Percentiles rank a stretch among this genome's conserved stretches.
These are phyloP conservation scores for Hyphopichia pseudoburtonii DNA, from an alignment of 1,139 yeast species.

Conservation along the genomic window DNA sequence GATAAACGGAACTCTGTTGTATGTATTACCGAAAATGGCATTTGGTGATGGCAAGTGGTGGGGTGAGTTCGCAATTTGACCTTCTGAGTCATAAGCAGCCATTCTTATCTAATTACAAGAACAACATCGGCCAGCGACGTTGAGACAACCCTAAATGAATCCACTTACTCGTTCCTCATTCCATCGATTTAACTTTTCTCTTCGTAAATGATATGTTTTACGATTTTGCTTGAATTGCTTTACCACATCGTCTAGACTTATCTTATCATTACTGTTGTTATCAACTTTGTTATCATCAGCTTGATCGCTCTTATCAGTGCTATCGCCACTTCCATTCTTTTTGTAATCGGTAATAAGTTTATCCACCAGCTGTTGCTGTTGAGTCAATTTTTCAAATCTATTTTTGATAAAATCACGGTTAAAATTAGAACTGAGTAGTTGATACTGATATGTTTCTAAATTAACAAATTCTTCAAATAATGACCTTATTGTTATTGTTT, in stretches of 20 bases:
- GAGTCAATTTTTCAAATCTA: constrained; percentile 29
- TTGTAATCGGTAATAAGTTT: not conserved
- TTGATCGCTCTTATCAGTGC: constrained; percentile 3
- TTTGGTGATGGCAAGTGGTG: no score
- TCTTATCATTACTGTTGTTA: no score
- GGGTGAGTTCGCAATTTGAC: no score
- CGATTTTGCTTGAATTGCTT: constrained; percentile 46
- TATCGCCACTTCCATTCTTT: not conserved
- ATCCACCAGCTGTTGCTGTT: no score
- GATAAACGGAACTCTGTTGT: no score
- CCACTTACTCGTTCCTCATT: constrained; percentile 69
- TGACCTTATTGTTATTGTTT: constrained; percentile 24
- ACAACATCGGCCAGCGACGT: no score
- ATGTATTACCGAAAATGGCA: no score
- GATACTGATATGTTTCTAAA: constrained; percentile 42
- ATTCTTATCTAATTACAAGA: no score
- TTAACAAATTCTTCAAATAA: constrained; percentile 34
- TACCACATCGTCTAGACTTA: constrained; percentile 32
- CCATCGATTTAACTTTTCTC: constrained; percentile 61
- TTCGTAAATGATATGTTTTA: constrained; percentile 51
- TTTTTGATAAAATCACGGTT: constrained; percentile 30
- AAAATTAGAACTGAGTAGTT: constrained; percentile 38
- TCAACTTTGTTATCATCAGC: no score
- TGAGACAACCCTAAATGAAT: constrained; percentile 22
- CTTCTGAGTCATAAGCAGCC: no score